These are phyloP conservation scores for Populus deltoides DNA, from an alignment of 345 rosid genomes.

Conservation along the genomic window DNA sequence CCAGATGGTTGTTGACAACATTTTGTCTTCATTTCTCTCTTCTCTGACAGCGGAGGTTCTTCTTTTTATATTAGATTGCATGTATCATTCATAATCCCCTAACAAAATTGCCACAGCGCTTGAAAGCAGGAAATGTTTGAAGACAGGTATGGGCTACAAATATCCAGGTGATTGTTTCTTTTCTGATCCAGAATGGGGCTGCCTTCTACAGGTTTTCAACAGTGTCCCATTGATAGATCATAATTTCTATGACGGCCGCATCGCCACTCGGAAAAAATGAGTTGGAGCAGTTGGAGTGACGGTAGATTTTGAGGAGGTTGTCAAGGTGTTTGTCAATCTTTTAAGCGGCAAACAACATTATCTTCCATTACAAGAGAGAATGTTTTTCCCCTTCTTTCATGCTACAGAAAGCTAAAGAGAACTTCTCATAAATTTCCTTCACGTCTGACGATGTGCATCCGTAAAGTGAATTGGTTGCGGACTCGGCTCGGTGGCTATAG, in stretches of 20 bases:
- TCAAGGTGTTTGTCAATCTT: conserved; percentile 31
- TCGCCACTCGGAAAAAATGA: conserved; percentile 29
- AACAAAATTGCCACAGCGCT: conserved; percentile 25
- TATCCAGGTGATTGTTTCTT: conserved; percentile 51
- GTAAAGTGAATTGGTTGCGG: conserved; percentile 49
- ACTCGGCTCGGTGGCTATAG: conserved; percentile 41
- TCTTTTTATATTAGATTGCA: conserved; percentile 41
- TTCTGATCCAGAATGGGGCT: conserved; percentile 51
- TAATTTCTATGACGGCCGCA: conserved; percentile 34
- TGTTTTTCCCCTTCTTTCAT: conserved; percentile 39
- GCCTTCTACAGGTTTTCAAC: conserved; percentile 47
- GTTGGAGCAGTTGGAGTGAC: conserved; percentile 43
- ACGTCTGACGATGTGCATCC: conserved; percentile 30
- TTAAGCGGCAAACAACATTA: conserved; percentile 34
- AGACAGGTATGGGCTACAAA: conserved; percentile 47
- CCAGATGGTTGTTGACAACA: conserved; percentile 34
- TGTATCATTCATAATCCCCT: conserved; percentile 10
- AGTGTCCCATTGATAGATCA: conserved; percentile 43
- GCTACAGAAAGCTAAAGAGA: conserved; percentile 39
- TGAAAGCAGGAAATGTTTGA: conserved; percentile 36
- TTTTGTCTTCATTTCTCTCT: conserved; percentile 17
- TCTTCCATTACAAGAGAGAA: conserved; percentile 33
- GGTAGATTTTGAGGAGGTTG: conserved; percentile 47
- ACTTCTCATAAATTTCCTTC: conserved; percentile 17
- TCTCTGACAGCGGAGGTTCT: conserved; percentile 40